These are phyloP conservation scores for Petasospora fabianii DNA, from an alignment of 1,139 yeast species.

Conservation along the genomic window DNA sequence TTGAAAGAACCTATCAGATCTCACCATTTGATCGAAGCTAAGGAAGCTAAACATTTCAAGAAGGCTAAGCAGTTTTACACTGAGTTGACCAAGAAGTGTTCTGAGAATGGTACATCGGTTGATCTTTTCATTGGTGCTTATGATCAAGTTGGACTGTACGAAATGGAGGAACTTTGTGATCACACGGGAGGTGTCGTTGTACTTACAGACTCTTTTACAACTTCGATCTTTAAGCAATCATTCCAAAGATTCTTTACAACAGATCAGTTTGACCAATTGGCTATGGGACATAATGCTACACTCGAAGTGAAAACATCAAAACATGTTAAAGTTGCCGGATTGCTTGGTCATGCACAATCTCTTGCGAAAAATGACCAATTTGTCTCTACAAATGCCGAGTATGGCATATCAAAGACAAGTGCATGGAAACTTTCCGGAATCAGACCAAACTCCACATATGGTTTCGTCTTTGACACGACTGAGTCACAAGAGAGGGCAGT, in stretches of 20 bases:
- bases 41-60: constrained; percentile 77
- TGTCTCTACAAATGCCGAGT: constrained; percentile 35
- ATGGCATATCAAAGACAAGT: constrained; percentile 53
- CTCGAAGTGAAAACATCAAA: constrained; percentile 48
- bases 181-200: constrained; percentile 62
- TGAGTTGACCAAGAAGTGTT: constrained; percentile 36
- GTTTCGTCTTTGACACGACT: constrained; percentile 53
- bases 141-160: constrained; percentile 64
- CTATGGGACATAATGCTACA: constrained; percentile 56
- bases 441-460: constrained; percentile 56
- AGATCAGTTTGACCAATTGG: constrained; percentile 35
- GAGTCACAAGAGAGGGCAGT: constrained; percentile 27
- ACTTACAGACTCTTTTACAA: constrained; percentile 59
- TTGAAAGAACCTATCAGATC: constrained; percentile 88
- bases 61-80: constrained; percentile 66
- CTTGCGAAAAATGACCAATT: constrained; percentile 25
- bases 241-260: constrained; percentile 48
- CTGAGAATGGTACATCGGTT: constrained; percentile 50
- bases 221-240: constrained; percentile 65
- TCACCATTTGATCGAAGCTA: constrained; percentile 80
- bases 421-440: constrained; percentile 60
- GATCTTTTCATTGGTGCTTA: constrained; percentile 60
- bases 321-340: constrained; percentile 52
- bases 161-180: constrained; percentile 56
- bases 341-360: constrained; percentile 55